Conservation (phyloP, 2,329 filamentous ascomycete genomes). For the Stemphylium vesicarium region DNA sequence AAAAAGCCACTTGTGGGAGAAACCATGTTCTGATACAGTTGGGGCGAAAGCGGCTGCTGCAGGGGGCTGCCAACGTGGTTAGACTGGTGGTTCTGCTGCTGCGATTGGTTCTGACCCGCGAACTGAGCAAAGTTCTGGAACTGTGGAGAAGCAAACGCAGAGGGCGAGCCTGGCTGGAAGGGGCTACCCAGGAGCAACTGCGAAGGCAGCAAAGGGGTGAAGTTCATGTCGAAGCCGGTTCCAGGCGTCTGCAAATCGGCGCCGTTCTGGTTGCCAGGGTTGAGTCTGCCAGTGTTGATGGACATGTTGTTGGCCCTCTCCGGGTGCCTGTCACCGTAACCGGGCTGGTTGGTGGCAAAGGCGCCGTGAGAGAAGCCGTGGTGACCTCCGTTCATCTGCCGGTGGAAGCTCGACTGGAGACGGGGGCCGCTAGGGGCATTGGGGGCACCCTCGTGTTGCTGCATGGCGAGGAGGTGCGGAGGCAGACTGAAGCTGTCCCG, state of each 20-base stretch:
- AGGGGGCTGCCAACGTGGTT: conserved; percentile 75
- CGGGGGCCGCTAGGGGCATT: conserved; percentile 64
- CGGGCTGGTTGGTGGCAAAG: conserved; percentile 81
- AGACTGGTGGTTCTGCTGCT: conserved; percentile 63
- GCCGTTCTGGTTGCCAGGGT: conserved; percentile 61
- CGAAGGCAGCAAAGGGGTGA: conserved; percentile 92
- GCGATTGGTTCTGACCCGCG: conserved; percentile 61
- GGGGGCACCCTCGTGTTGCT: conserved; percentile 75
- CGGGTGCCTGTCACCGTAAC: conserved; percentile 86
- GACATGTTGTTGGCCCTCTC: conserved; percentile 85
- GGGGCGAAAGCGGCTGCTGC: conserved; percentile 74
- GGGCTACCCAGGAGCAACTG: conserved; percentile 94
- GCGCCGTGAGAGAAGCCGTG: conserved; percentile 93
- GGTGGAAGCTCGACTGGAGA: conserved; percentile 71
- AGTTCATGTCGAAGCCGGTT: conserved; percentile 96
- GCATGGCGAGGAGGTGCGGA: conserved; percentile 89
- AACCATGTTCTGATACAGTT: conserved; percentile 82
- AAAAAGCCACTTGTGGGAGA: conserved; percentile 85
- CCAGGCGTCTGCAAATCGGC: conserved; percentile 85
- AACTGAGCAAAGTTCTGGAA: conserved; percentile 86
- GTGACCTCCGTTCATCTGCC: conserved; percentile 70
- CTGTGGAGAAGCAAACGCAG: conserved; percentile 86
- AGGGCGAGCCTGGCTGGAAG: conserved; percentile 93
- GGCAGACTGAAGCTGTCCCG: conserved; percentile 85
- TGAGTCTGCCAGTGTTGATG: conserved; percentile 83